Evolutionary conservation across 2,329 filamentous ascomycete species (phyloP).

Genomic region (Lasiodiplodia gonubiensis): DNA sequence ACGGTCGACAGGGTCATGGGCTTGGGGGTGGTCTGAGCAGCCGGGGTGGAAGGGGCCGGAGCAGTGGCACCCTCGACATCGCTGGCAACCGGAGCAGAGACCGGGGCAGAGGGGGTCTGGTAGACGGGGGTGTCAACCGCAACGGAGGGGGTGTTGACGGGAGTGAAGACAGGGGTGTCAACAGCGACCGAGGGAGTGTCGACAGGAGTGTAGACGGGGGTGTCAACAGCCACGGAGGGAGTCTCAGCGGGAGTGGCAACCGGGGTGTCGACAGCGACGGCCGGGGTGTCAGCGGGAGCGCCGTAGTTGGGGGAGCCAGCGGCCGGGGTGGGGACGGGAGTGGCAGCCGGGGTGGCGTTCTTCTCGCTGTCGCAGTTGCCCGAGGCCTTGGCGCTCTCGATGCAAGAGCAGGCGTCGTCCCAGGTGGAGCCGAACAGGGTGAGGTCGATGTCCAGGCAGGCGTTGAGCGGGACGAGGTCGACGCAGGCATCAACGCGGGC

Average conservation of each 20-base stretch:
- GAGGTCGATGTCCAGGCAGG: constrained; percentile 27
- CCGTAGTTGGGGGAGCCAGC: not conserved
- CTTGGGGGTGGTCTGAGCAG: not conserved
- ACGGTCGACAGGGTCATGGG: constrained; percentile 21
- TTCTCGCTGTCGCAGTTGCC: constrained; percentile 4
- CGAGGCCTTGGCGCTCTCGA: constrained; percentile 3
- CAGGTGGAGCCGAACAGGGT: constrained; percentile 25
- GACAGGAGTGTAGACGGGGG: constrained; percentile 8
- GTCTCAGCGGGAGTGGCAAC: not conserved
- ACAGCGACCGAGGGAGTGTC: not conserved
- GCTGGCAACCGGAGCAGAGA: not conserved
- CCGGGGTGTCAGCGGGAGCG: not conserved
- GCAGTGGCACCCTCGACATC: not conserved
- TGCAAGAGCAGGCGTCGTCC: constrained; percentile 25
- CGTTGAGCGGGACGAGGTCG: constrained; percentile 28
- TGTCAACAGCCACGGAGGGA: constrained; percentile 15
- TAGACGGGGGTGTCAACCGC: not conserved
- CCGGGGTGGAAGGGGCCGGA: not conserved
- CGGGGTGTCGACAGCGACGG: constrained; percentile 1
- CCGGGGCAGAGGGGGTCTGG: not conserved
- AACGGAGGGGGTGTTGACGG: not conserved
- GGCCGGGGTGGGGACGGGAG: not conserved
- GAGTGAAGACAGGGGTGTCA: not conserved
- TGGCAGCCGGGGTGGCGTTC: not conserved
- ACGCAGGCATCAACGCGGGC: constrained; percentile 24